Evolutionary conservation across 2,329 filamentous ascomycete species (phyloP), one percentile per base, ranked within the genome.

Genomic region (Biscogniauxia marginata): DNA sequence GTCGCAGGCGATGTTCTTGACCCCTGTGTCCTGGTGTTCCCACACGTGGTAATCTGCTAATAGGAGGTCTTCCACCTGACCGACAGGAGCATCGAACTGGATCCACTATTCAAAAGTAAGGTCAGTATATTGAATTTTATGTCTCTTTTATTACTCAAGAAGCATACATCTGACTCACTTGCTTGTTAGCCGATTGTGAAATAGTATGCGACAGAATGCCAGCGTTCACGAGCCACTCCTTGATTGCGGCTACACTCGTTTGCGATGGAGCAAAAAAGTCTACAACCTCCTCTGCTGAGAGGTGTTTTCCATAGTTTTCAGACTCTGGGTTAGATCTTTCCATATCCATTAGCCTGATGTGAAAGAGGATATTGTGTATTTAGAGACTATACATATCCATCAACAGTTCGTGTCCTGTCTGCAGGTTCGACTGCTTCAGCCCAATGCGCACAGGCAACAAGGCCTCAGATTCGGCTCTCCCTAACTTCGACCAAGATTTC

Each of bases 31-130:
- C 9, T 57, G 23, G 57, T 79, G 73, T 57, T 77, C 72, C 63
- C 73, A 77, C 43, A 75, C 62, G 60, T 77, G 68, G 57, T 74
- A 79, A 24, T 73, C 70, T 2, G 74, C 69, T 60, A 71, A 68
- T 18, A 78, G 65, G 3, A 79, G 63, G 24, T 67, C 58, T 56
- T 79, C 76, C 2, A 71, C 71, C 50, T 79, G 70, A 4, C 61
- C 56, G 7, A 71, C 71, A 1, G 70, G 67, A 8, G 74, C 72
- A 59, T 78, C 73, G 48, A 79, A 75, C 59, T 76, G 73, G 45
- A 79, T 61, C 76, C 75, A 79, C 65, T 76, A 48, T 44, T 7
- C 21, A 25, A 22, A 39, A 39, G 30, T n/a, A 39, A 16, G 30
- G 6, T 20, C 9, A 46, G 13, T 13, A 25, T 25, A 22, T 16